phyloP scores from a whole-genome alignment of 257 asterid genomes.

The Oldenlandia corymbosa region DNA sequence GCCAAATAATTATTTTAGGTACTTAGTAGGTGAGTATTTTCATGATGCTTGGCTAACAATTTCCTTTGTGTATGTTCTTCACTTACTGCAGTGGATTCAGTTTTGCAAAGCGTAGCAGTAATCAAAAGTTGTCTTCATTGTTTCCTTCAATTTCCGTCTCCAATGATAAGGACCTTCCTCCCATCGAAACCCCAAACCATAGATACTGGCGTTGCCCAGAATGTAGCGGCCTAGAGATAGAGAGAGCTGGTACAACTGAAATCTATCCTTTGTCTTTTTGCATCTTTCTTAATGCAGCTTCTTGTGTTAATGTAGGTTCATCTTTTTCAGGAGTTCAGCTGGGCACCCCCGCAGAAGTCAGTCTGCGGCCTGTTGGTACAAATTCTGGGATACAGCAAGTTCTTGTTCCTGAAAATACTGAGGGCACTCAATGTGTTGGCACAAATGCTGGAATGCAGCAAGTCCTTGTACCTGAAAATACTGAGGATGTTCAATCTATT shows the following conservation, averaged over 20 bases:
- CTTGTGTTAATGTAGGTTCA: not conserved
- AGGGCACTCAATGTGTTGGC: not conserved
- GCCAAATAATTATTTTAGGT: not conserved
- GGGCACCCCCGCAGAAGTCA: not conserved
- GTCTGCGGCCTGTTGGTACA: not conserved
- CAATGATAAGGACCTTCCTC: conserved; percentile 37
- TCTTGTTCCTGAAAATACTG: not conserved
- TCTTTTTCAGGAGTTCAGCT: not conserved
- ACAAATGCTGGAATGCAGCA: not conserved
- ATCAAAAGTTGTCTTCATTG: conserved; percentile 33
- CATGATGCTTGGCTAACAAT: not conserved
- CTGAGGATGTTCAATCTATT: not conserved
- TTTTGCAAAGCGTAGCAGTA: conserved; percentile 50
- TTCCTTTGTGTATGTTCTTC: conserved; percentile 2
- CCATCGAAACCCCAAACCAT: conserved; percentile 42
- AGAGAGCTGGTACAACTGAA: conserved; percentile 17
- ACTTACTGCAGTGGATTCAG: conserved; percentile 56
- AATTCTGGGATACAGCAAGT: not conserved
- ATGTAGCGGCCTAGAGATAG: conserved; percentile 27
- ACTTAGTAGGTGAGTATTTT: not conserved
- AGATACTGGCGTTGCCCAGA: conserved; percentile 65
- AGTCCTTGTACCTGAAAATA: not conserved
- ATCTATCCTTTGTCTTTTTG: conserved; percentile 1
- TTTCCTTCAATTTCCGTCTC: conserved; percentile 32
- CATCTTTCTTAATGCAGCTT: not conserved